Evolutionary conservation across 352 stramenopile genomes (phyloP).

Genomic region (Phytopythium cucurbitacearum): DNA sequence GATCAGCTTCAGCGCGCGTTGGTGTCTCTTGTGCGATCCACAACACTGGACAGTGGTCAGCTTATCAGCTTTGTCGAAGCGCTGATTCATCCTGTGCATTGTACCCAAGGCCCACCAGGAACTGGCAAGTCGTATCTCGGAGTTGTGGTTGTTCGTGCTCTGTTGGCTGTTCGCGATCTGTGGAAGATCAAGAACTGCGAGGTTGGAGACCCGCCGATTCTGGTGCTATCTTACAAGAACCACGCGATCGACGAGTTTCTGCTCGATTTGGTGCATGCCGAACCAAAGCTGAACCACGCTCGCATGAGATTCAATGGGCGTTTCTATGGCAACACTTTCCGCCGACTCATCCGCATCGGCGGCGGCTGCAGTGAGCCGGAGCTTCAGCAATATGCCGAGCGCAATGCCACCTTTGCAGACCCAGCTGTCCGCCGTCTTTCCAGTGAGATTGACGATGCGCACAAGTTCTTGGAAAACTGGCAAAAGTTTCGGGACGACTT

Average conservation of each 20-base stretch:
- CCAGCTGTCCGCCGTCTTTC: slow-evolving; percentile 19
- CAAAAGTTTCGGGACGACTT: slow-evolving; percentile 30
- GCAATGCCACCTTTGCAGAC: slow-evolving; percentile 24
- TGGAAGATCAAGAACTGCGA: slow-evolving; percentile 68
- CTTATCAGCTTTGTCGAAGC: slow-evolving; percentile 73
- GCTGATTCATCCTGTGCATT: slow-evolving; percentile 75
- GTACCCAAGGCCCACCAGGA: slow-evolving; percentile 84
- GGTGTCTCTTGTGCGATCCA: slow-evolving; percentile 29
- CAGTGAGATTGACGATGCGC: slow-evolving; percentile 22
- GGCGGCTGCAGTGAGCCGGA: slow-evolving; percentile 59
- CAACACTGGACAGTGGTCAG: slow-evolving; percentile 66
- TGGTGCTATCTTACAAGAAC: slow-evolving; percentile 88
- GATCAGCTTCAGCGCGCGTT: slow-evolving; percentile 31
- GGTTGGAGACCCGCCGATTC: slow-evolving; percentile 66
- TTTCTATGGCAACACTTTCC: slow-evolving; percentile 23
- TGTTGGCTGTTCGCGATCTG: slow-evolving; percentile 65
- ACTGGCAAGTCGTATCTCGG: slow-evolving; percentile 90
- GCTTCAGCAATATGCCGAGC: slow-evolving; percentile 37
- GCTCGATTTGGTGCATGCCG: slow-evolving; percentile 60
- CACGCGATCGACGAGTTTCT: slow-evolving; percentile 87
- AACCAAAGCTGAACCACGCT: slow-evolving; percentile 27
- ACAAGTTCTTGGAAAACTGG: slow-evolving; percentile 28
- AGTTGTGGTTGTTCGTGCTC: slow-evolving; percentile 73
- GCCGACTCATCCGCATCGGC: slow-evolving; percentile 57
- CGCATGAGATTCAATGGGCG: slow-evolving; percentile 9